Conservation (phyloP, 1,284 basidiomycete genomes). For the Fistulina hepatica region DNA sequence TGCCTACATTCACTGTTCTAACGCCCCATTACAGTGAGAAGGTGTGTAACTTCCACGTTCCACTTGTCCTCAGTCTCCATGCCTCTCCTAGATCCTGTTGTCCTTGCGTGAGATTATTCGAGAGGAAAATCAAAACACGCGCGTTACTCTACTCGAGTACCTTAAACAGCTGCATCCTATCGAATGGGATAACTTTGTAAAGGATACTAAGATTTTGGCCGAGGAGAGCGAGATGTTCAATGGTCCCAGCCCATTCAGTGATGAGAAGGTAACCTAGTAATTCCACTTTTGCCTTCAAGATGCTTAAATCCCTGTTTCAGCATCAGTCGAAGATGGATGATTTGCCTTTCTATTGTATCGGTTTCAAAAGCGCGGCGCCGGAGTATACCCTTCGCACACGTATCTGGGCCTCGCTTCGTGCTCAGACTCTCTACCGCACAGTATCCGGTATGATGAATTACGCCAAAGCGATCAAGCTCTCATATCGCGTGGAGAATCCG, state of each 20-base stretch:
- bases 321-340: conserved; percentile 81
- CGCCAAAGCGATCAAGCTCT: conserved; percentile 98
- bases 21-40: conserved; percentile 96
- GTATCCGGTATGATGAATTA: conserved; percentile 99
- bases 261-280: too few relatives aligned
- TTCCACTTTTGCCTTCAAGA: too few relatives aligned
- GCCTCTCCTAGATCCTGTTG: conserved; percentile 56
- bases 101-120: conserved; percentile 93
- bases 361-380: conserved; percentile 97
- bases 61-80: conserved; percentile 9
- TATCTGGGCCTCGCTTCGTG: conserved; percentile 97
- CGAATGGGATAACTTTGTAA: conserved; percentile 99
- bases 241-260: conserved; percentile 68
- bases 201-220: conserved; percentile 98
- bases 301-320: too few relatives aligned
- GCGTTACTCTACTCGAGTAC: conserved; percentile 92
- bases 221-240: conserved; percentile 89
- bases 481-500: conserved; percentile 98
- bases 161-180: conserved; percentile 96
- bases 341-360: conserved; percentile 97
- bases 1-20: conserved; percentile 95
- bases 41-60: conserved; percentile 28
- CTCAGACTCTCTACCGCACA: conserved; percentile 96
- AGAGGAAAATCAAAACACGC: conserved; percentile 91
- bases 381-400: conserved; percentile 98